Base-by-base conservation (phyloP, 495 filamentous ascomycete species). In the Acidiella bohemica region DNA sequence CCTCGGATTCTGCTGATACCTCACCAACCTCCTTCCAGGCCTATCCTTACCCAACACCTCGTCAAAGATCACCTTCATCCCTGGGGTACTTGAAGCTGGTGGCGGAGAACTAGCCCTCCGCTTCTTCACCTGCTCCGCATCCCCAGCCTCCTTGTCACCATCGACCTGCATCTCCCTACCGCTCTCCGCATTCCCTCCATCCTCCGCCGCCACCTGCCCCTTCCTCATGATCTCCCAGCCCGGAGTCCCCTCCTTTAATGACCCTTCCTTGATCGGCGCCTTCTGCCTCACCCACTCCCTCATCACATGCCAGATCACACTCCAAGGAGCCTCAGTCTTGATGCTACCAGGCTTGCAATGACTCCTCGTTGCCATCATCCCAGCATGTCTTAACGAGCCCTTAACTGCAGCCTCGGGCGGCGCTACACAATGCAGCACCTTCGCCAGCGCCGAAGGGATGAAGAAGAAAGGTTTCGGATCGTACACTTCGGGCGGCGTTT, bases 281-380 rank as follows among this genome's bases (percentile, higher is more conserved):
- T 76, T 79, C 48, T 90, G 86, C 27, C 77, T 67, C 2, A 75
- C 67, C 88, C 88, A 97, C 61, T 92, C 82, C 24, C 81, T 68
- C 77, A 96, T 93, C 22, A 96, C 67, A 47, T 94, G 80, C 90
- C 90, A 96, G 30, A 96, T 69, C 2, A 84, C 72, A 2, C 61
- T 64, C 85, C 86, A 95, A 0, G 84, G 79, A 9, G 90, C 90
- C 59, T 93, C 76, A 0, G 92, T 96, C 57, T 81, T 83, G 46
- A 95, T 74, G 42, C 77, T 82, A n/a, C 85, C 87, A 0, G 81
- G 71, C 49, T 84, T 88, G 39, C 81, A 76, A 52, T 97, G 90
- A 42, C 79, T 88, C 41, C 88, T 73, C 1, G 80, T 81, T 9
- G 76, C 76, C 29, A 72, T 68, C 54, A 93, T 95, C 10, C 87